These are phyloP conservation scores for Dicorynia guianensis DNA, from an alignment of 306 rosid species.

Conservation along the genomic window DNA sequence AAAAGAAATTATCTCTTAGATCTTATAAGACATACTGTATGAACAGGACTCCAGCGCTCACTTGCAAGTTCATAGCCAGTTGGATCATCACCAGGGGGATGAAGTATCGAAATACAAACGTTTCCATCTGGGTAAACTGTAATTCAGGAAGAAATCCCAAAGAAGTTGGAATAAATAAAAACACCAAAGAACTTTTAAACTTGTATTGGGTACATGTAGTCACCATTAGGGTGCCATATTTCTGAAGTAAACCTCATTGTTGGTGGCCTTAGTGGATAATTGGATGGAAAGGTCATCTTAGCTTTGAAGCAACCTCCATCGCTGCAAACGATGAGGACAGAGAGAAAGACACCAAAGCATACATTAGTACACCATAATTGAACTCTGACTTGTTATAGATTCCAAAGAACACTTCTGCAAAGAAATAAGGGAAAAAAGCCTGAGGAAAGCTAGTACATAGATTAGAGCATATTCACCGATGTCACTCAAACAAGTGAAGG, in stretches of 20 bases:
- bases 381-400: neutral
- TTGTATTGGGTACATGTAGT: constrained; percentile 7
- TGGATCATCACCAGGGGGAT: constrained; percentile 71
- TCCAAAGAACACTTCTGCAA: too few relatives aligned
- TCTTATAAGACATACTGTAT: constrained; percentile 50
- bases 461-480: neutral
- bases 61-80: constrained; percentile 64
- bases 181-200: constrained; percentile 6
- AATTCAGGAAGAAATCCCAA: neutral
- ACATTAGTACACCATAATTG: neutral
- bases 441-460: too few relatives aligned
- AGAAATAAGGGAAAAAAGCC: too few relatives aligned
- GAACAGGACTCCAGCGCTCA: constrained; percentile 67
- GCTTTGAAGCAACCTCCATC: constrained; percentile 66
- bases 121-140: constrained; percentile 58
- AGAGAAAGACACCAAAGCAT: neutral
- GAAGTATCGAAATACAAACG: constrained; percentile 68
- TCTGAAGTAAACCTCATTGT: constrained; percentile 54
- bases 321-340: constrained; percentile 36
- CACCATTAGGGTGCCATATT: constrained; percentile 67
- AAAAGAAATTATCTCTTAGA: neutral
- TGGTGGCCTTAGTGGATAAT: constrained; percentile 61
- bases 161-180: neutral
- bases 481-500: too few relatives aligned
- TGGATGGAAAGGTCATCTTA: constrained; percentile 51